A percentile compares a stretch with the other conserved stretches of the same genome.
These are phyloP conservation scores for Macaranga tanarius DNA, from an alignment of 441 rosid species.

Conservation along the genomic window DNA sequence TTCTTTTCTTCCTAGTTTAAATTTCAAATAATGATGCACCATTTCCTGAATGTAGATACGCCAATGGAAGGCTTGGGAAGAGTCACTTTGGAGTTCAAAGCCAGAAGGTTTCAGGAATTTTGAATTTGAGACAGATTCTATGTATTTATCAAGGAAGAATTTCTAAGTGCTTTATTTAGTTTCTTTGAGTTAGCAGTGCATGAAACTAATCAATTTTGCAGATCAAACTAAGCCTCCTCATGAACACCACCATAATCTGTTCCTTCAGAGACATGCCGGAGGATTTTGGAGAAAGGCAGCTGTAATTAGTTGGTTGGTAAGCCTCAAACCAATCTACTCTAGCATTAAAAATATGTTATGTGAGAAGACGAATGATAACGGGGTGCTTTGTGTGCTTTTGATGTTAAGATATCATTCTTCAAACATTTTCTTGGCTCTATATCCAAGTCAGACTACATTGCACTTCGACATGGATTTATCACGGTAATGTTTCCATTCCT, in stretches of 20 bases:
- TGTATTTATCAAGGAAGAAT: not conserved
- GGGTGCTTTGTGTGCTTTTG: not conserved
- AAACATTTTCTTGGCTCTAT: conserved; percentile 75
- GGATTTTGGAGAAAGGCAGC: conserved; percentile 67
- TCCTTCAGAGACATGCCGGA: conserved; percentile 40
- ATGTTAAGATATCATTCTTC: conserved; percentile 64
- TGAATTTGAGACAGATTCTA: not conserved
- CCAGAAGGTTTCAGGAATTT: conserved; percentile 28
- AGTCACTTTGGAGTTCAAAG: conserved; percentile 20
- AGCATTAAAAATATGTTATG: not conserved
- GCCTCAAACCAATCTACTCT: conserved; percentile 15
- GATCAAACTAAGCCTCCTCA: conserved; percentile 17
- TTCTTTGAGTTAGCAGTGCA: not conserved
- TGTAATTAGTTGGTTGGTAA: conserved; percentile 66
- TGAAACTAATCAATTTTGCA: conserved; percentile 15
- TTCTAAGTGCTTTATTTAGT: not conserved
- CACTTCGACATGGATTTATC: conserved; percentile 73
- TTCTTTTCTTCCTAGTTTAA: not conserved
- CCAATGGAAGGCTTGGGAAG: conserved; percentile 81
- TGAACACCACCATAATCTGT: conserved; percentile 27
- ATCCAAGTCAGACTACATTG: conserved; percentile 69
- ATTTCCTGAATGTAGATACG: conserved; percentile 47
- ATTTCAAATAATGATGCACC: not conserved
- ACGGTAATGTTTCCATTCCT: conserved; percentile 34
- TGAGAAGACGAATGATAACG: not conserved